phyloP scores from a whole-genome alignment of 805 yeast species.

The Kluyveromyces wickerhamii region DNA sequence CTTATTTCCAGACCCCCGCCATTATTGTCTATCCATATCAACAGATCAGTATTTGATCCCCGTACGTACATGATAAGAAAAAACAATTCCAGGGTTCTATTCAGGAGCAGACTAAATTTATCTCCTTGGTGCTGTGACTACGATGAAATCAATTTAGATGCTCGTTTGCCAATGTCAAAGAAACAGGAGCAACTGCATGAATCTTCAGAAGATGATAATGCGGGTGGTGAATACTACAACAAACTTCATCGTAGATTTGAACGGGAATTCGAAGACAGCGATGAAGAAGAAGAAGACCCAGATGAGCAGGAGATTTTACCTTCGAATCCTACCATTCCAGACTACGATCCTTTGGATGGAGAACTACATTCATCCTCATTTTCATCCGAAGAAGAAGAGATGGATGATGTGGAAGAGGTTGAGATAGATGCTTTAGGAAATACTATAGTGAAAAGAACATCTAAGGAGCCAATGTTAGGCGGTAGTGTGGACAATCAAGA shows the following conservation, averaged over 20 bases:
- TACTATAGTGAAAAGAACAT: conserved; percentile 17
- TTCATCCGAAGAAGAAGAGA: conserved; percentile 11
- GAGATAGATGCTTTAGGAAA: conserved; percentile 29
- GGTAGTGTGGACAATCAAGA: conserved; percentile 7
- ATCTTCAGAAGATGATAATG: conserved; percentile 27
- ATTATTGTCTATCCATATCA: conserved; percentile 75
- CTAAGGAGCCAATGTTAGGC: conserved; percentile 9
- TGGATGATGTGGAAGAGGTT: conserved; percentile 16
- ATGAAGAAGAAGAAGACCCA: conserved; percentile 21
- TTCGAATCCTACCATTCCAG: conserved; percentile 9
- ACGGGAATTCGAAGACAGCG: conserved; percentile 29
- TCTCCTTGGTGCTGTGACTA: conserved; percentile 63
- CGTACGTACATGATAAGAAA: conserved; percentile 75
- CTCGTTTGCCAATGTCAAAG: conserved; percentile 61
- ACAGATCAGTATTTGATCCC: conserved; percentile 89
- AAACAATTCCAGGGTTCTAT: conserved; percentile 73
- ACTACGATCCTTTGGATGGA: conserved; percentile 26
- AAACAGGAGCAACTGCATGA: conserved; percentile 40
- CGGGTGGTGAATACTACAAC: conserved; percentile 25
- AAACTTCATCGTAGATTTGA: conserved; percentile 26
- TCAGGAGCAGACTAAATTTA: conserved; percentile 63
- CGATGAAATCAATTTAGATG: conserved; percentile 68
- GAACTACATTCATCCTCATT: conserved; percentile 15
- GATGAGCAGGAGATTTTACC: not conserved
- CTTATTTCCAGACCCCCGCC: conserved; percentile 77